Conservation (phyloP, 2,329 filamentous ascomycete genomes). For the Fusarium protoensiforme region DNA sequence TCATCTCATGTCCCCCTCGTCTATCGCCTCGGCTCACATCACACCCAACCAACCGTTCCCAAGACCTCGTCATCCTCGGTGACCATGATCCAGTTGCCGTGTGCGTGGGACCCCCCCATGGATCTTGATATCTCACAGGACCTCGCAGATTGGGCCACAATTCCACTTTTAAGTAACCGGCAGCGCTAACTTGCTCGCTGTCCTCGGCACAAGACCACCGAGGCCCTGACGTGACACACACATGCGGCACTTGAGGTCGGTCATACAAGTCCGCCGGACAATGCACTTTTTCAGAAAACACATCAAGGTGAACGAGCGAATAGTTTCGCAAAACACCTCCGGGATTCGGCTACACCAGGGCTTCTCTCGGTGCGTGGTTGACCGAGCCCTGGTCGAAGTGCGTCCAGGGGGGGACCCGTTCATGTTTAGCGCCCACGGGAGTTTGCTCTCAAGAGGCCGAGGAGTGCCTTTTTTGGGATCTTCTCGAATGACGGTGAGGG, state of each 20-base stretch:
- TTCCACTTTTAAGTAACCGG: conserved; percentile 37
- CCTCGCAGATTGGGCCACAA: conserved; percentile 2
- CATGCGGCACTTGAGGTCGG: conserved; percentile 3
- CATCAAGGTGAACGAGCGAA: conserved; percentile 33
- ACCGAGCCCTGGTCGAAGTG: conserved; percentile 23
- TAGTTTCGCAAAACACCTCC: conserved; percentile 17
- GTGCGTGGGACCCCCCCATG: not conserved
- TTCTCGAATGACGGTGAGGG: not conserved
- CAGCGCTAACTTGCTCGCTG: conserved; percentile 19
- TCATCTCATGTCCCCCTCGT: not conserved
- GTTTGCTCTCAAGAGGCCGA: not conserved
- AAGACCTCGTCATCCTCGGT: conserved; percentile 31
- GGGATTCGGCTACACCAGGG: conserved; percentile 37
- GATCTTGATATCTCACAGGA: conserved; percentile 11
- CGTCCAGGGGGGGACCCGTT: conserved; percentile 12
- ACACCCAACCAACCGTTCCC: conserved; percentile 20
- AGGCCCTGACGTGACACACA: conserved; percentile 5
- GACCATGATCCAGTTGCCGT: conserved; percentile 27
- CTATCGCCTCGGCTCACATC: conserved; percentile 1
- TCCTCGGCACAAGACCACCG: conserved; percentile 41
- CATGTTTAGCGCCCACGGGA: not conserved
- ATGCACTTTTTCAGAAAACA: not conserved
- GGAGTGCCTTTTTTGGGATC: not conserved
- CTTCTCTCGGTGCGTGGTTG: conserved; percentile 12
- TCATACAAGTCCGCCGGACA: conserved; percentile 31